phyloP scores from a whole-genome alignment of 2,329 filamentous ascomycete genomes.

The Byssoonygena ceratinophila region DNA sequence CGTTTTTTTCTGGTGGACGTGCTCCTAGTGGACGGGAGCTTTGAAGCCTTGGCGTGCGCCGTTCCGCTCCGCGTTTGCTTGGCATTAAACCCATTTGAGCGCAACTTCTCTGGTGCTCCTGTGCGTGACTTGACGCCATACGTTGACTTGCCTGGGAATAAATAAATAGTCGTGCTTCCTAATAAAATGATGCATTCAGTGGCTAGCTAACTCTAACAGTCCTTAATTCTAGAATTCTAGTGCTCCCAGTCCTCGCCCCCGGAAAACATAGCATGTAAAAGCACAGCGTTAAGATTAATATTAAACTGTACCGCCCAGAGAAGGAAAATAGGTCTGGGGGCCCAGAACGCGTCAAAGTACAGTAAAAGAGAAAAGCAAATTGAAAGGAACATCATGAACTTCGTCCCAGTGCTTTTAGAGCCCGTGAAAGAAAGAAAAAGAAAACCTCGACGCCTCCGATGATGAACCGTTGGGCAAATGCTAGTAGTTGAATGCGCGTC shows the following conservation, averaged over 20 bases:
- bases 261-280: neutral
- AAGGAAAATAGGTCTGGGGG: slow-evolving; percentile 10
- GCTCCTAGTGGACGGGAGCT: too few relatives aligned
- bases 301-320: slow-evolving; percentile 11
- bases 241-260: neutral
- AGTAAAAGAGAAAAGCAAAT: slow-evolving; percentile 14
- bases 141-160: too few relatives aligned
- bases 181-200: neutral
- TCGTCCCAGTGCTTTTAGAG: slow-evolving; percentile 7
- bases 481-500: slow-evolving; percentile 10
- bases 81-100: neutral
- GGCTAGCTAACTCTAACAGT: slow-evolving; percentile 7
- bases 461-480: slow-evolving; percentile 11
- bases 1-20: too few relatives aligned
- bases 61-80: slow-evolving; percentile 3
- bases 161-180: too few relatives aligned
- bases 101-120: too few relatives aligned
- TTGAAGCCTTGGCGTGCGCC: neutral
- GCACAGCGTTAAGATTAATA: slow-evolving; percentile 8
- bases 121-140: too few relatives aligned
- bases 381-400: slow-evolving; percentile 14
- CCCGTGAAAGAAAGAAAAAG: slow-evolving; percentile 12
- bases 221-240: slow-evolving; percentile 3
- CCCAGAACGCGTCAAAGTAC: neutral
- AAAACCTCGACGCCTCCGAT: slow-evolving; percentile 9